Evolutionary conservation across 75 land plant genomes (phyloP).

Genomic region (Cupressus sempervirens): DNA sequence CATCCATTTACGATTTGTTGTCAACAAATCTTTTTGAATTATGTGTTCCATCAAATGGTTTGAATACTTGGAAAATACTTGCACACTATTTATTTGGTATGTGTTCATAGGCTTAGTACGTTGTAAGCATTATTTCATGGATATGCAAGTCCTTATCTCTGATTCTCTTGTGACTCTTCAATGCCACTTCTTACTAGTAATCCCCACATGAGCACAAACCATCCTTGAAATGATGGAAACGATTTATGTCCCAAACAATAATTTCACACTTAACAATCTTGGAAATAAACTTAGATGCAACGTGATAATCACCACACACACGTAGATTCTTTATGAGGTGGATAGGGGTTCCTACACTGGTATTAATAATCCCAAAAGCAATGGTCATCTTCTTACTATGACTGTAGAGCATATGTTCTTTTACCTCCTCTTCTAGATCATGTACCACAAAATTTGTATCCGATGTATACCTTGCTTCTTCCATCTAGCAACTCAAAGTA

Average conservation of each 20-base stretch:
- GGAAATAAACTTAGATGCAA: conserved; percentile 21
- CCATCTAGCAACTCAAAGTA: not conserved
- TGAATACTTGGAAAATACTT: too few relatives aligned
- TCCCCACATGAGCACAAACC: conserved; percentile 31
- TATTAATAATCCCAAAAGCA: conserved; percentile 28
- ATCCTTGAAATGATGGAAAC: conserved; percentile 28
- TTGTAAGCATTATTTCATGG: not conserved
- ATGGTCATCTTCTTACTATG: conserved; percentile 30
- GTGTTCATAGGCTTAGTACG: not conserved
- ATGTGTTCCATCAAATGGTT: too few relatives aligned
- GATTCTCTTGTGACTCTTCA: not conserved
- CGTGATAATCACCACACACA: conserved; percentile 25
- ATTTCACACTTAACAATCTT: conserved; percentile 14
- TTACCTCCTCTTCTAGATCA: conserved; percentile 4
- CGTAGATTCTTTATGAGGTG: conserved; percentile 21
- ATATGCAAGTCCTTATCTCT: not conserved
- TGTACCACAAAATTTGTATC: conserved; percentile 9
- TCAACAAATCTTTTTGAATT: too few relatives aligned
- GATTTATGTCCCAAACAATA: conserved; percentile 20
- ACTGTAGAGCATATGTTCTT: conserved; percentile 12
- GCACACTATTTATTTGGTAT: too few relatives aligned
- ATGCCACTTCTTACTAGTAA: not conserved
- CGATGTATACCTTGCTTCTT: conserved; percentile 6
- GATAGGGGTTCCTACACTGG: conserved; percentile 23
- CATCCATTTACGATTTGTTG: too few relatives aligned